Evolutionary conservation across 169 alveolate genomes (phyloP).

Genomic region (Plasmodium gonderi): DNA sequence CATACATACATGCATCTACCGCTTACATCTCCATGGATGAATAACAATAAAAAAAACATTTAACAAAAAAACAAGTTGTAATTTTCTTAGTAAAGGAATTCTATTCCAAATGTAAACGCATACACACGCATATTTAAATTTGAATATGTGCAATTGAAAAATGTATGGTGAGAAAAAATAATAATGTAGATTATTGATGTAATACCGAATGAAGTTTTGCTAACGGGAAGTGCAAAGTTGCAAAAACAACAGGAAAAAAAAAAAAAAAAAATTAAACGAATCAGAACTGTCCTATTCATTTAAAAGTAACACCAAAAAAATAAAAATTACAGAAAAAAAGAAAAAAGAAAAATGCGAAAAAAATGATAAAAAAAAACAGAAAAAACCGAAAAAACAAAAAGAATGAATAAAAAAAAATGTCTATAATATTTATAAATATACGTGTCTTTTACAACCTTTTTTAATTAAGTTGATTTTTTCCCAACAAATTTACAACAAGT

Average conservation of each 20-base stretch:
- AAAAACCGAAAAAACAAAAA: not conserved
- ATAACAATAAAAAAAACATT: not conserved
- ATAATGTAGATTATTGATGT: not conserved
- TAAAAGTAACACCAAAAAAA: constrained; percentile 5
- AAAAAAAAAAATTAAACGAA: constrained; percentile 7
- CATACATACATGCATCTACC: not conserved
- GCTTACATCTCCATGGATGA: not conserved
- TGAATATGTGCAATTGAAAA: not conserved
- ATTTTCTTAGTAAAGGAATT: not conserved
- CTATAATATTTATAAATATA: not conserved
- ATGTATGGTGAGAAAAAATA: constrained; percentile 13
- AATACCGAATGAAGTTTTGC: not conserved
- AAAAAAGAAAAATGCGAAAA: not conserved
- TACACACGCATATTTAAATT: not conserved
- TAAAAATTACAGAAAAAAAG: not conserved
- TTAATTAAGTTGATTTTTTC: not conserved
- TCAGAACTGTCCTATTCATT: constrained; percentile 19
- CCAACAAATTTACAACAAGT: not conserved
- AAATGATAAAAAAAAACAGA: not conserved
- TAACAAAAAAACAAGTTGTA: not conserved
- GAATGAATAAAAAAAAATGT: not conserved
- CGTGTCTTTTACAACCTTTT: not conserved
- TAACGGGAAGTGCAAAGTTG: not conserved
- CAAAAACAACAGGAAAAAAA: not conserved
- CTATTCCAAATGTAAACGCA: not conserved